Evolutionary conservation across 2,329 filamentous ascomycete species (phyloP).

Genomic region (Nigrospora oryzae): DNA sequence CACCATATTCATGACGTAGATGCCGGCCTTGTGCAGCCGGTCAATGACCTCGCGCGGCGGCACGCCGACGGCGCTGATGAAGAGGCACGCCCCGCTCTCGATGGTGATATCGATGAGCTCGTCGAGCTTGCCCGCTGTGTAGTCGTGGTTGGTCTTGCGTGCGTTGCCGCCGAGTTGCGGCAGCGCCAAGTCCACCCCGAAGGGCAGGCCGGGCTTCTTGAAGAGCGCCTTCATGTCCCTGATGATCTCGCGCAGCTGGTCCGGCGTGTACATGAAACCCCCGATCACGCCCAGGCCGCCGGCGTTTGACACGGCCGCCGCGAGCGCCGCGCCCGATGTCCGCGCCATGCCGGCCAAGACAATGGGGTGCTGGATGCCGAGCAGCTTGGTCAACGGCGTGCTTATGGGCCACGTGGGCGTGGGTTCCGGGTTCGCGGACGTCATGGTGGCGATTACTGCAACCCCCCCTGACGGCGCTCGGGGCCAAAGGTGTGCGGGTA

Average conservation of each 20-base stretch:
- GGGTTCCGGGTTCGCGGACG: constrained; percentile 3
- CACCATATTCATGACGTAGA: constrained; percentile 96
- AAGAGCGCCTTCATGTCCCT: constrained; percentile 77
- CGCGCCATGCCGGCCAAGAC: constrained; percentile 91
- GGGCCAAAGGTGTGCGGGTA: neutral
- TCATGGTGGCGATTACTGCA: constrained; percentile 1
- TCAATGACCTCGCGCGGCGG: constrained; percentile 68
- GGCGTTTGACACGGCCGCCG: constrained; percentile 81
- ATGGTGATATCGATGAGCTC: constrained; percentile 83
- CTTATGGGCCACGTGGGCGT: constrained; percentile 41
- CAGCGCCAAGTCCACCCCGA: constrained; percentile 85
- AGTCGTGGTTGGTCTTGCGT: constrained; percentile 90
- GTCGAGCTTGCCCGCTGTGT: constrained; percentile 82
- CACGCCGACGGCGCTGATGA: constrained; percentile 83
- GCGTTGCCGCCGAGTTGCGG: constrained; percentile 80
- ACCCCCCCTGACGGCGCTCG: too few relatives aligned
- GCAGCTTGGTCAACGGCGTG: constrained; percentile 69
- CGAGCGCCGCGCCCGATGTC: constrained; percentile 68
- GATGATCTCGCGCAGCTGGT: constrained; percentile 71
- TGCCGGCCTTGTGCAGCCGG: constrained; percentile 67
- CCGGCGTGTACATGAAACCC: constrained; percentile 63
- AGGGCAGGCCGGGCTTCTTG: constrained; percentile 59
- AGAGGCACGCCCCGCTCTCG: constrained; percentile 72
- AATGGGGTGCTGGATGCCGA: constrained; percentile 81
- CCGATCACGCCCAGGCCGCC: constrained; percentile 75